Conservation (phyloP, 495 filamentous ascomycete species). For the Penicillium cosmopolitanum region DNA sequence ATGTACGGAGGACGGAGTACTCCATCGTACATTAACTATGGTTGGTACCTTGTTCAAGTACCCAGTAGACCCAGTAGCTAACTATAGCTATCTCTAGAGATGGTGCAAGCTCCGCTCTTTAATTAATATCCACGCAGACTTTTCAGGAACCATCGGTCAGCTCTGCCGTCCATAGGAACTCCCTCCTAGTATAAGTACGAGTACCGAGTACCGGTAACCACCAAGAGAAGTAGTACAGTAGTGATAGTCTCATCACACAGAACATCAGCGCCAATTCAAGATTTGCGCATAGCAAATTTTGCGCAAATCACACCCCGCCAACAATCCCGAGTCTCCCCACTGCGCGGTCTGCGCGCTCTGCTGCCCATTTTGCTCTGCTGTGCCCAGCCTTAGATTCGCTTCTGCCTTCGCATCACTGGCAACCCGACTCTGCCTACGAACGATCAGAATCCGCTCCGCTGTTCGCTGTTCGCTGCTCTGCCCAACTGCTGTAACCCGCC, state of each 20-base stretch:
- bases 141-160: background rate
- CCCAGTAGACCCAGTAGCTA: background rate
- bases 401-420: slow-evolving; percentile 25
- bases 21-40: too few relatives aligned
- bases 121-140: background rate
- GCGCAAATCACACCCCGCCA: slow-evolving; percentile 13
- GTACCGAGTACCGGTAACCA: too few relatives aligned
- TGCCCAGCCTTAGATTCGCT: slow-evolving; percentile 24
- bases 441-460: background rate
- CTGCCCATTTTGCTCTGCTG: background rate
- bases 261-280: background rate
- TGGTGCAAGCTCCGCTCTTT: background rate
- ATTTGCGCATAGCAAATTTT: background rate
- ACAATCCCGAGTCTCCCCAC: slow-evolving; percentile 6
- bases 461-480: slow-evolving; percentile 32
- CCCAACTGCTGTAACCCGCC: slow-evolving; percentile 22
- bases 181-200: background rate
- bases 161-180: background rate
- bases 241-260: background rate
- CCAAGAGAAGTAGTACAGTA: background rate
- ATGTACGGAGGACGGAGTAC: too few relatives aligned
- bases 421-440: slow-evolving; percentile 37
- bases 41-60: too few relatives aligned
- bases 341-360: slow-evolving; percentile 2
- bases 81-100: background rate